Percentiles rank a stretch among this genome's conserved stretches.
Evolutionary conservation across 73 alveolate species (phyloP).

Genomic region (Breviolum minutum): DNA sequence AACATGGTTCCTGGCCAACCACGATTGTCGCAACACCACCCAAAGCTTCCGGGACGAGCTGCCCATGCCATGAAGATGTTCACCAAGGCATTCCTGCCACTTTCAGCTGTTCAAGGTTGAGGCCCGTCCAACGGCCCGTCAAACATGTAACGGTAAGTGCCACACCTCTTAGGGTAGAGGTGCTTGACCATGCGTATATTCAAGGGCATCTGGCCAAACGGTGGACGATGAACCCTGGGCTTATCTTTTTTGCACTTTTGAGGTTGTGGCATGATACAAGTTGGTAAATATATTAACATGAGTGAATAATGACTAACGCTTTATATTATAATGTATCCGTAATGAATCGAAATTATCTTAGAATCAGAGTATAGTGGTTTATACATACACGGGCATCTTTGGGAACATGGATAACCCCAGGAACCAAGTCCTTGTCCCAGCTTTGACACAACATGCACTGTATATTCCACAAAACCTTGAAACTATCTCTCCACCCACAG

Average conservation of each 20-base stretch:
- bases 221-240: not conserved
- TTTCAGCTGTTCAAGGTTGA: not conserved
- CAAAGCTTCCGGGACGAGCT: not conserved
- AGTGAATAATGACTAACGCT: not conserved
- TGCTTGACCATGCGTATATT: conserved; percentile 56
- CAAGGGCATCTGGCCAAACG: conserved; percentile 66
- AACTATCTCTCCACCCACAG: no score
- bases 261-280: not conserved
- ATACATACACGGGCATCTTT: no score
- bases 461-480: no score
- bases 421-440: no score
- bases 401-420: no score
- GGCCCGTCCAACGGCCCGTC: no score
- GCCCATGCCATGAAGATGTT: conserved; percentile 74
- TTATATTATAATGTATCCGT: no score
- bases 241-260: not conserved
- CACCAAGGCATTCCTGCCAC: conserved; percentile 29
- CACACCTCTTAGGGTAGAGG: conserved; percentile 71
- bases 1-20: not conserved
- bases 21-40: not conserved
- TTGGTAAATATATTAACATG: not conserved
- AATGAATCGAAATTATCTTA: no score
- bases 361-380: no score
- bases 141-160: no score
- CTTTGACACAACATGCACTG: no score